These are phyloP conservation scores for Acidomyces sp. DNA, from an alignment of 495 filamentous ascomycete species.

Conservation along the genomic window DNA sequence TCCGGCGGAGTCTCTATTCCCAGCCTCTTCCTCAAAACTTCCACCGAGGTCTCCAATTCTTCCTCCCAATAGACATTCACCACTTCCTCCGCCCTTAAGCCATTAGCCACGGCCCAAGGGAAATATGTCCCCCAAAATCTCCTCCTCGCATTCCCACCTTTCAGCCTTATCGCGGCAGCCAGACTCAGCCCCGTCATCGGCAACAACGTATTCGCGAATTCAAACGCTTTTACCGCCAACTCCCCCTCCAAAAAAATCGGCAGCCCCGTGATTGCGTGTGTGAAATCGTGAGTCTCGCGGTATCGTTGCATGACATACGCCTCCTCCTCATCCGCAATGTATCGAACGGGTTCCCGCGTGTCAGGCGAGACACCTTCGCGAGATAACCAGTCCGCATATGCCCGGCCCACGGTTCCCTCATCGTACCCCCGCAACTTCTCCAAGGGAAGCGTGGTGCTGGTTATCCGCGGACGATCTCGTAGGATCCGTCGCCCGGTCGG, in stretches of 20 bases:
- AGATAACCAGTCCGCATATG: constrained; percentile 81
- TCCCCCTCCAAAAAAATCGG: constrained; percentile 90
- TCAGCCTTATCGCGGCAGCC: constrained; percentile 56
- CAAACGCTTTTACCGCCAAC: constrained; percentile 86
- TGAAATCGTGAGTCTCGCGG: constrained; percentile 95
- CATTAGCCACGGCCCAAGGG: constrained; percentile 85
- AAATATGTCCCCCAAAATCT: constrained; percentile 64
- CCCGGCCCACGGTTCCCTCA: constrained; percentile 62
- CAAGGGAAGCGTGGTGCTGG: constrained; percentile 60
- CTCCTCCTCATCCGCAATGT: constrained; percentile 87
- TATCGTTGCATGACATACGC: constrained; percentile 99
- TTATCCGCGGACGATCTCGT: constrained; percentile 77
- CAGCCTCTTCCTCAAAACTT: constrained; percentile 55
- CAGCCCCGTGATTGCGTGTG: constrained; percentile 86
- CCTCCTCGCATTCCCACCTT: constrained; percentile 55
- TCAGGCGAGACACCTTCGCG: constrained; percentile 86
- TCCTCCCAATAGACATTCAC: constrained; percentile 99
- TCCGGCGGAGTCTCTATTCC: constrained; percentile 84
- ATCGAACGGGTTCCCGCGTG: constrained; percentile 65
- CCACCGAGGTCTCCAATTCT: constrained; percentile 73
- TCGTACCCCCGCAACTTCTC: constrained; percentile 58
- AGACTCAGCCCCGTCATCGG: constrained; percentile 89
- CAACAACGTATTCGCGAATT: constrained; percentile 84
- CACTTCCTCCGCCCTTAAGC: constrained; percentile 59
- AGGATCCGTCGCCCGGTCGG: constrained; percentile 86